Evolutionary conservation across 345 rosid genomes (phyloP).

Genomic region (Pugionium dolabratum): DNA sequence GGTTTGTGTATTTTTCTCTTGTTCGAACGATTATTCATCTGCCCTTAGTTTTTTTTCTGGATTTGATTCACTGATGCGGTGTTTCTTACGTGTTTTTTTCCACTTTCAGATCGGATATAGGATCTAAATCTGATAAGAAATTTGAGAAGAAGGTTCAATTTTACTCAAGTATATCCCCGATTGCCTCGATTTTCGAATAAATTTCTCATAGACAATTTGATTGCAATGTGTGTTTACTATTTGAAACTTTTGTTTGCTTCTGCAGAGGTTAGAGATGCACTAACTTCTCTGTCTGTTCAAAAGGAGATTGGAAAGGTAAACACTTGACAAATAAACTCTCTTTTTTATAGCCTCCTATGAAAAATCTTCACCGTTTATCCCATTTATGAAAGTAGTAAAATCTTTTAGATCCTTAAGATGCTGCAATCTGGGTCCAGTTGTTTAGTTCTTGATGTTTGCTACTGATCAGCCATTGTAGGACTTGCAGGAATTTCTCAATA

Average conservation of each 20-base stretch:
- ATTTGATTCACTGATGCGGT: slow-evolving; percentile 13
- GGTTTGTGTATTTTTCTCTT: slow-evolving; percentile 17
- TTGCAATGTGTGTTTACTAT: slow-evolving; percentile 8
- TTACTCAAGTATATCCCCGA: slow-evolving; percentile 50
- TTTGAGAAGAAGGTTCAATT: slow-evolving; percentile 62
- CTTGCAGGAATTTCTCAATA: background rate
- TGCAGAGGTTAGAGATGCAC: slow-evolving; percentile 67
- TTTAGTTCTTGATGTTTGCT: slow-evolving; percentile 10
- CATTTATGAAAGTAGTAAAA: slow-evolving; percentile 5
- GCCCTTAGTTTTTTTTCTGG: background rate
- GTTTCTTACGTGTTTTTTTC: background rate
- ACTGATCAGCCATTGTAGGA: background rate
- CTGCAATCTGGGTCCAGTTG: background rate
- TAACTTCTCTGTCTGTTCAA: slow-evolving; percentile 55
- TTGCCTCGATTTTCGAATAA: background rate
- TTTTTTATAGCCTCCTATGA: too few relatives aligned
- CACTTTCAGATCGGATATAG: slow-evolving; percentile 32
- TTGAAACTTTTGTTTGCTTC: slow-evolving; percentile 17
- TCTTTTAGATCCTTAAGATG: slow-evolving; percentile 2
- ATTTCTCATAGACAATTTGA: background rate
- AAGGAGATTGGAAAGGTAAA: slow-evolving; percentile 57
- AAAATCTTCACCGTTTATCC: background rate
- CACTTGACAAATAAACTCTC: background rate
- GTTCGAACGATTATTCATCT: slow-evolving; percentile 12
- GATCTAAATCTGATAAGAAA: slow-evolving; percentile 53